Base-by-base conservation (phyloP, 2,329 filamentous ascomycete species). In the Microsporum canis region DNA sequence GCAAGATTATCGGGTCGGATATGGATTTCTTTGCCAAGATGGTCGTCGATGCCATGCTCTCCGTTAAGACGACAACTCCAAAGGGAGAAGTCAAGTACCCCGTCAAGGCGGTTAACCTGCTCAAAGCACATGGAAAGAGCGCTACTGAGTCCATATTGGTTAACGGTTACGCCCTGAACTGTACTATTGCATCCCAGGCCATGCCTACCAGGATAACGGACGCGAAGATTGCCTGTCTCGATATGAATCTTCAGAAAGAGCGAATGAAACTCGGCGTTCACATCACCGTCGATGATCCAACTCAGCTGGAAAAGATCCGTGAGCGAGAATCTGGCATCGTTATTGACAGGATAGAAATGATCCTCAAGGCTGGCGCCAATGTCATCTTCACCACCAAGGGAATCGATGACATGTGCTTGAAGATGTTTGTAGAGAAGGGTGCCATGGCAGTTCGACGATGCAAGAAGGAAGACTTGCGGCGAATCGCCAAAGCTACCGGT, bases 161-260 rank as follows among this genome's bases (percentile, higher is more conserved):
- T 71, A 95, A 95, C 79, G 94, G 94, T 61, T 99, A 99, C 73
- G 94, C 94, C 62, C 79, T 99, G 70, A 99, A 99, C 82, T 99
- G 94, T 81, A 99, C 94, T 41, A 91, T 99, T 62, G 94, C 94
- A 60, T 96, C 91, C 61, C 94, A 99, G 77, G 94, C 94, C 53
- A 99, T 99, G 94, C 90, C 85, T 69, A 99, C 94, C 34, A 84
- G 88, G 69, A 84, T 99, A 73, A 84, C 84, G 59, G 91, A 97
- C 75, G 94, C 94, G 67, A 97, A 95, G 81, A 99, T 99, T 75
- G 94, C 94, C 57, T 87, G 92, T 69, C 78, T 99, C 64, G 94
- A 99, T 74, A 97, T 99, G 84, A 99, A 99, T 77, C 76, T 99
- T 70, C 92, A 97, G 73, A 99, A 99, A 80, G 92, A 97, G 81